Conservation (phyloP, 768 basidiomycete species). For the Terana coerulea region DNA sequence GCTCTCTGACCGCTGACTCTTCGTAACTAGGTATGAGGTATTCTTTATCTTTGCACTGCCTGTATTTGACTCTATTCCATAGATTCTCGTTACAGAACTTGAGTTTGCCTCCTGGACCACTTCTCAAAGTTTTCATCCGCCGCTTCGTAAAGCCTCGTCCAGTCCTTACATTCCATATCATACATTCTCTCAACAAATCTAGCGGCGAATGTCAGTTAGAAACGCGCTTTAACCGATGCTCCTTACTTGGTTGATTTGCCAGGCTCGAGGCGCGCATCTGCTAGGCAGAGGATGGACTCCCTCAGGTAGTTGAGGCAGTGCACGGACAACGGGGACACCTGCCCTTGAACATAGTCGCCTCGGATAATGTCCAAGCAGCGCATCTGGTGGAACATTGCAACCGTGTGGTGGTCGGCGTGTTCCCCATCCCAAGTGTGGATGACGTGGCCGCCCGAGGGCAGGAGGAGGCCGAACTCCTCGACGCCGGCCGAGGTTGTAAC, state of each 20-base stretch:
- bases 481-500: background rate
- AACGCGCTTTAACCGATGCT: background rate
- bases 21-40: no score
- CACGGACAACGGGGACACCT: slow-evolving; percentile 1
- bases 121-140: background rate
- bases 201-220: background rate
- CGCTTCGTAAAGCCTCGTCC: background rate
- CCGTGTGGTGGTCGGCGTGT: background rate
- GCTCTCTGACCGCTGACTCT: no score
- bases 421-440: slow-evolving; percentile 25
- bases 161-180: background rate
- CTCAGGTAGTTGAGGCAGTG: slow-evolving; percentile 28
- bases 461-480: slow-evolving; percentile 6
- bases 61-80: no score
- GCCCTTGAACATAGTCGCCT: slow-evolving; percentile 2
- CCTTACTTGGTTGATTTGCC: background rate
- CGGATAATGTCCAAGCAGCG: slow-evolving; percentile 27
- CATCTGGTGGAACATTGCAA: slow-evolving; percentile 26
- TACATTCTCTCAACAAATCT: background rate
- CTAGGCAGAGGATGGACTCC: slow-evolving; percentile 23
- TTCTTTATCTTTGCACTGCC: no score
- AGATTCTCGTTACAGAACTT: no score
- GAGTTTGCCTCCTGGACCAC: no score
- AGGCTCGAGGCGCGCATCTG: slow-evolving; percentile 18
- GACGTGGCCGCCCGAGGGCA: slow-evolving; percentile 30